A percentile compares a stretch with the other conserved stretches of the same genome.
These are phyloP conservation scores for Dothideomycetes sp. DNA, from an alignment of 2,329 filamentous ascomycete species.

Conservation along the genomic window DNA sequence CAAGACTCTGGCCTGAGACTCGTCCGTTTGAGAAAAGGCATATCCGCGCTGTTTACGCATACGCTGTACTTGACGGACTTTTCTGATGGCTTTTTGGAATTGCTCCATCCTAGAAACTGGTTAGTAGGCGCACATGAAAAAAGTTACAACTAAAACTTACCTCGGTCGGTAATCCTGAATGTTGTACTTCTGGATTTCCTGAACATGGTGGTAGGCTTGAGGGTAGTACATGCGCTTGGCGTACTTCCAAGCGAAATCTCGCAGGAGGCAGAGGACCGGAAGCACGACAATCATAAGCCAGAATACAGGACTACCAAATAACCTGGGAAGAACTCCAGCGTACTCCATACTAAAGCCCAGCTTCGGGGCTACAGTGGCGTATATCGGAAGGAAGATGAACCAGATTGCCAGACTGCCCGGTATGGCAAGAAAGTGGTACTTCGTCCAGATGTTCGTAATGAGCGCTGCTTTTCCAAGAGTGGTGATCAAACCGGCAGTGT, in stretches of 20 bases:
- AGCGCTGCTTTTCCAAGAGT: slow-evolving; percentile 90
- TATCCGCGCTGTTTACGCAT: slow-evolving; percentile 99
- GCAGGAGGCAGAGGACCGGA: slow-evolving; percentile 67
- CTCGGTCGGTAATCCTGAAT: slow-evolving; percentile 96
- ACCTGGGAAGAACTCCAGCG: slow-evolving; percentile 65
- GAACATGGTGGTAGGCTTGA: slow-evolving; percentile 93
- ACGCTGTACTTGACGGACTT: slow-evolving; percentile 93
- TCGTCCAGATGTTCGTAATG: slow-evolving; percentile 97
- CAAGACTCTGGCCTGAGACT: slow-evolving; percentile 86
- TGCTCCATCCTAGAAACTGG: slow-evolving; percentile 71
- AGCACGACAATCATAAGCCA: slow-evolving; percentile 80
- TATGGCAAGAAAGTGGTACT: slow-evolving; percentile 92
- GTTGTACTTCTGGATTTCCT: slow-evolving; percentile 99
- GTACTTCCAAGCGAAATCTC: slow-evolving; percentile 96
- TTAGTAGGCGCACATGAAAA: slow-evolving; percentile 4
- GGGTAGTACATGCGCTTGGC: slow-evolving; percentile 94
- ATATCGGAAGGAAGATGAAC: slow-evolving; percentile 81
- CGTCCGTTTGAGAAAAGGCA: slow-evolving; percentile 94
- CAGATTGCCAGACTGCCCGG: slow-evolving; percentile 87
- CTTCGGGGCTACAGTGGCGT: slow-evolving; percentile 76
- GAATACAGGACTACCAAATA: slow-evolving; percentile 76
- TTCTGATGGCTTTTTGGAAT: slow-evolving; percentile 98
- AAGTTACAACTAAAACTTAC: slow-evolving; percentile 38
- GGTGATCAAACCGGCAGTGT: slow-evolving; percentile 85
- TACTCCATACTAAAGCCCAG: slow-evolving; percentile 75